Percentiles rank a stretch among this genome's conserved stretches.
Evolutionary conservation across 208 protist genomes (phyloP).

Genomic region (Porcisia deanei): DNA sequence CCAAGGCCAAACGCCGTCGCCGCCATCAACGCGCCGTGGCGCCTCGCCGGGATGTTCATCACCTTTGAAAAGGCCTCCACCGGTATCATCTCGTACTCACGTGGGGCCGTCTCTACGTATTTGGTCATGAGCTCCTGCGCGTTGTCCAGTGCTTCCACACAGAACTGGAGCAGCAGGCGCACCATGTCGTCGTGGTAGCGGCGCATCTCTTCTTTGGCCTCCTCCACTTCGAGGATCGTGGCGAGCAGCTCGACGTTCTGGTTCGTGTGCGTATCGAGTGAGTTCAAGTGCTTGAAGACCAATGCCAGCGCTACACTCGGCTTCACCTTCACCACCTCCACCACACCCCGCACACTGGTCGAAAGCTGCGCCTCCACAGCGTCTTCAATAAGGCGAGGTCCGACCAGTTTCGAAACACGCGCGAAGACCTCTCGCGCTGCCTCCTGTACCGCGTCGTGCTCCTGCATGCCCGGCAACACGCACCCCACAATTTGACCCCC

Average conservation of each 20-base stretch:
- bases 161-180: conserved; percentile 61
- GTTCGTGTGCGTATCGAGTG: conserved; percentile 46
- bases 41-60: conserved; percentile 57
- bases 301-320: conserved; percentile 76
- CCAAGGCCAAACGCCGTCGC: conserved; percentile 73
- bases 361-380: conserved; percentile 85
- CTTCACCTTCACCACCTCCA: conserved; percentile 93
- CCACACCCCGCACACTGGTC: conserved; percentile 82
- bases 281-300: conserved; percentile 76
- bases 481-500: conserved; percentile 87
- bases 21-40: conserved; percentile 68
- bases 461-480: conserved; percentile 90
- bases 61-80: conserved; percentile 69
- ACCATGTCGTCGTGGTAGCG: conserved; percentile 63
- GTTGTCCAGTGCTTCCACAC: conserved; percentile 63
- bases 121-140: conserved; percentile 60
- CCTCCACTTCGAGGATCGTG: conserved; percentile 79
- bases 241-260: conserved; percentile 79
- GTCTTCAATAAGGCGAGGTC: conserved; percentile 80
- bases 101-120: conserved; percentile 51
- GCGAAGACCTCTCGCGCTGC: conserved; percentile 82
- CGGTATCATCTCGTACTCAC: conserved; percentile 56
- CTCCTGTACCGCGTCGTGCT: conserved; percentile 77
- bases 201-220: conserved; percentile 72
- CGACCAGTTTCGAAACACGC: conserved; percentile 70